Conservation (phyloP, 352 stramenopile species). For the Pseudoperonospora humuli region DNA sequence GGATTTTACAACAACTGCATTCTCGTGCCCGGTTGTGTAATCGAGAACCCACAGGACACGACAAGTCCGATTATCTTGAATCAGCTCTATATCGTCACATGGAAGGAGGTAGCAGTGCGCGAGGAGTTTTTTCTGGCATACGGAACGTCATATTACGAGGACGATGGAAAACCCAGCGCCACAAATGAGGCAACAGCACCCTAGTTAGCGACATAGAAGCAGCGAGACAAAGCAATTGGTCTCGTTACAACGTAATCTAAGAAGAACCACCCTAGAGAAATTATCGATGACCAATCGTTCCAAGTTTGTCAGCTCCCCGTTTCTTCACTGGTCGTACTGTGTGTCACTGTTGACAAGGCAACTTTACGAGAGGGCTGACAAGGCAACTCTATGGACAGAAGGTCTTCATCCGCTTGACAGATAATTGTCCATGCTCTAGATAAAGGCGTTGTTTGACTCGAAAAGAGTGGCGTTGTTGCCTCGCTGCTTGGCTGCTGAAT, state of each 20-base stretch:
- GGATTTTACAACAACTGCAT: conserved; percentile 89
- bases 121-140: conserved; percentile 87
- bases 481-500: conserved; percentile 45
- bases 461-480: conserved; percentile 8
- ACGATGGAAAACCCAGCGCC: conserved; percentile 59
- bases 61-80: conserved; percentile 73
- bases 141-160: conserved; percentile 85
- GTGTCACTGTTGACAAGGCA: conserved; percentile 17
- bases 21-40: conserved; percentile 75
- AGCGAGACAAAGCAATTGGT: conserved; percentile 14
- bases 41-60: conserved; percentile 73
- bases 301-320: conserved; percentile 4
- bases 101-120: conserved; percentile 76
- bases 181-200: conserved; percentile 23
- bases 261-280: conserved; percentile 30
- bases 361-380: too few species aligned
- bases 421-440: too few species aligned
- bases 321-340: conserved; percentile 36
- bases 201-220: conserved; percentile 38
- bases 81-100: conserved; percentile 85
- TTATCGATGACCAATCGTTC: conserved; percentile 9
- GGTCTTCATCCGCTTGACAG: too few species aligned
- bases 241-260: conserved; percentile 32
- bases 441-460: too few species aligned
- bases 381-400: too few species aligned